phyloP scores from a whole-genome alignment of 805 yeast species.

The Cyberlindnera sargentensis region DNA sequence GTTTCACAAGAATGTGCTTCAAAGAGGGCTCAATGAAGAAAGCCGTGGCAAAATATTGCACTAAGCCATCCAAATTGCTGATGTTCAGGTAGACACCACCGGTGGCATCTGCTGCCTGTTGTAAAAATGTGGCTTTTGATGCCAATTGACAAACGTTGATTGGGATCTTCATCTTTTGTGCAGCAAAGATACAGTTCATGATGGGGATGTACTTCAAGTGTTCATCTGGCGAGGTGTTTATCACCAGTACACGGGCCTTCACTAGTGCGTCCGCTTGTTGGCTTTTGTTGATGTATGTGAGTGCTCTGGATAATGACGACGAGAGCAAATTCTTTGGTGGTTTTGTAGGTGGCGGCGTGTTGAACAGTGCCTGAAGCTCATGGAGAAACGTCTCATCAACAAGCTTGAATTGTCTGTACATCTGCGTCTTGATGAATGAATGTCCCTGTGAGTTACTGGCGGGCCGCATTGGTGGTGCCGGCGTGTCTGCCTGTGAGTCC shows the following conservation, averaged over 20 bases:
- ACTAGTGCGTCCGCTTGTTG: slow-evolving; percentile 36
- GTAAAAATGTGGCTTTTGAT: slow-evolving; percentile 69
- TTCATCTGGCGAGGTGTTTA: slow-evolving; percentile 66
- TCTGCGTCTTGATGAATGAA: slow-evolving; percentile 42
- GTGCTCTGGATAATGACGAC: slow-evolving; percentile 77
- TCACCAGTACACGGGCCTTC: slow-evolving; percentile 58
- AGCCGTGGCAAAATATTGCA: slow-evolving; percentile 78
- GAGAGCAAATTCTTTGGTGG: slow-evolving; percentile 47
- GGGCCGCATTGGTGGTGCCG: slow-evolving; percentile 7
- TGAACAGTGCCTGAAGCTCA: slow-evolving; percentile 40
- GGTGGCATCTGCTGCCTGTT: slow-evolving; percentile 94
- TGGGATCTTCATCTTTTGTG: slow-evolving; percentile 85
- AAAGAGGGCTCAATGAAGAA: slow-evolving; percentile 81
- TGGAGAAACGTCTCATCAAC: slow-evolving; percentile 69
- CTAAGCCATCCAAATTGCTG: slow-evolving; percentile 62
- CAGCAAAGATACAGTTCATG: slow-evolving; percentile 94
- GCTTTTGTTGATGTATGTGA: slow-evolving; percentile 66
- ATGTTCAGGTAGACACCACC: slow-evolving; percentile 78
- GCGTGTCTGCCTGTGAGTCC: slow-evolving; percentile 11
- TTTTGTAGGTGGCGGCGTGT: slow-evolving; percentile 20
- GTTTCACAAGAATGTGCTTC: slow-evolving; percentile 68
- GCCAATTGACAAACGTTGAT: slow-evolving; percentile 86
- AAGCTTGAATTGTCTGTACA: slow-evolving; percentile 79
- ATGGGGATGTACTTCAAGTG: slow-evolving; percentile 82
- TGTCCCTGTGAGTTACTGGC: slow-evolving; percentile 17